A percentile compares a stretch with the other conserved stretches of the same genome.
These are phyloP conservation scores for Ogataea glucozyma DNA, from an alignment of 805 yeast genomes.

Conservation along the genomic window DNA sequence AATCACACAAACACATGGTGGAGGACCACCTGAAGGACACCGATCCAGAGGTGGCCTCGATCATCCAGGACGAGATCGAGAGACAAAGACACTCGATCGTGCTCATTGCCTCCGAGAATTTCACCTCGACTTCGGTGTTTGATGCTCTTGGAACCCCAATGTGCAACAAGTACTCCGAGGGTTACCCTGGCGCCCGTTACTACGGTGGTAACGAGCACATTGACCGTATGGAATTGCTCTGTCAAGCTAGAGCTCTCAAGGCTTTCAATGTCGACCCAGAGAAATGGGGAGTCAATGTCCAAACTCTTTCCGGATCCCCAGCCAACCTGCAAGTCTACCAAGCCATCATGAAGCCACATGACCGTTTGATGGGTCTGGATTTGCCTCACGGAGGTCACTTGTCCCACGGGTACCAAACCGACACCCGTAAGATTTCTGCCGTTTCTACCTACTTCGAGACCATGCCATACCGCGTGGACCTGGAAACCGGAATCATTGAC, in stretches of 20 bases:
- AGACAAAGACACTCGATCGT: slow-evolving; percentile 95
- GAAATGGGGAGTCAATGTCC: slow-evolving; percentile 98
- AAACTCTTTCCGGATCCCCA: slow-evolving; percentile 94
- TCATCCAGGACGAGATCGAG: slow-evolving; percentile 74
- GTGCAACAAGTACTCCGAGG: slow-evolving; percentile 98
- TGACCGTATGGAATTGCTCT: slow-evolving; percentile 87
- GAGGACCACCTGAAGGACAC: slow-evolving; percentile 62
- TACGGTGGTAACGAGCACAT: slow-evolving; percentile 98
- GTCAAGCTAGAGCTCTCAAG: slow-evolving; percentile 91
- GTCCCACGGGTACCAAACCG: slow-evolving; percentile 98
- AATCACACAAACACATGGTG: slow-evolving; percentile 63
- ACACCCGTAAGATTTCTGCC: slow-evolving; percentile 87
- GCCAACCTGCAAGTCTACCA: slow-evolving; percentile 97
- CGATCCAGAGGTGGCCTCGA: slow-evolving; percentile 77
- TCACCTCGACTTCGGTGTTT: slow-evolving; percentile 93
- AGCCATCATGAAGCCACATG: slow-evolving; percentile 93
- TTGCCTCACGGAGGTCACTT: slow-evolving; percentile 99
- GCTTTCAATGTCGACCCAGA: slow-evolving; percentile 81
- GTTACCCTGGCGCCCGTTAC: slow-evolving; percentile 98
- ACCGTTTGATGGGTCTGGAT: slow-evolving; percentile 96
- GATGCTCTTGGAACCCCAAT: slow-evolving; percentile 96
- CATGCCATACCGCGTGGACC: slow-evolving; percentile 95
- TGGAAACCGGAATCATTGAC: slow-evolving; percentile 91
- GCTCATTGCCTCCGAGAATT: slow-evolving; percentile 95
- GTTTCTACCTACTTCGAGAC: slow-evolving; percentile 97